phyloP scores from a whole-genome alignment of 306 rosid genomes.

The Pueraria montana region DNA sequence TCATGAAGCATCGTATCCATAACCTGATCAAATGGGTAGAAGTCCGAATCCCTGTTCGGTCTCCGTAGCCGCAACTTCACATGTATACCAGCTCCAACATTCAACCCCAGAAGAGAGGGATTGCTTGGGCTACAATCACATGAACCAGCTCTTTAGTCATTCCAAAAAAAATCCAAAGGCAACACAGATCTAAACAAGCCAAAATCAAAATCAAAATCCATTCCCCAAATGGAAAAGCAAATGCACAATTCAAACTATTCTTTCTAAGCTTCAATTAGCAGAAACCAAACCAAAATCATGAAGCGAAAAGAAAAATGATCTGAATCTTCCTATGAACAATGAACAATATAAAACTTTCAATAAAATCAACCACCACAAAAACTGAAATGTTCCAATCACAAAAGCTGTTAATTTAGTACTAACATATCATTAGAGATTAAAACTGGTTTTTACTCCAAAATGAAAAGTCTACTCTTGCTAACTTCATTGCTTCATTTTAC shows the following conservation, averaged over 20 bases:
- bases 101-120: conserved; percentile 78
- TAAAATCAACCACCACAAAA: background rate
- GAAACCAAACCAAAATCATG: background rate
- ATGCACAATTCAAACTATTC: conserved; percentile 23
- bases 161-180: conserved; percentile 13
- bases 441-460: conserved; percentile 12
- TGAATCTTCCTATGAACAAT: background rate
- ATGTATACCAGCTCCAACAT: conserved; percentile 78
- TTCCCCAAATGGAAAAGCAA: conserved; percentile 14
- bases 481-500: background rate
- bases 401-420: background rate
- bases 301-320: background rate
- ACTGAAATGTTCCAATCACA: background rate
- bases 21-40: conserved; percentile 75
- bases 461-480: conserved; percentile 17
- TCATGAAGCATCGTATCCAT: conserved; percentile 97
- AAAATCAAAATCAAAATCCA: conserved; percentile 16
- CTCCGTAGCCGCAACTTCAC: conserved; percentile 89
- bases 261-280: background rate
- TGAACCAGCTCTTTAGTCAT: conserved; percentile 32
- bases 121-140: conserved; percentile 73
- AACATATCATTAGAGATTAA: conserved; percentile 4
- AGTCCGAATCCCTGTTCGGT: conserved; percentile 76
- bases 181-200: background rate
- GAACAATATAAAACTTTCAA: background rate